Evolutionary conservation across 768 basidiomycete species (phyloP), one percentile per base, ranked within the genome.

Genomic region (Mycena belliarum): DNA sequence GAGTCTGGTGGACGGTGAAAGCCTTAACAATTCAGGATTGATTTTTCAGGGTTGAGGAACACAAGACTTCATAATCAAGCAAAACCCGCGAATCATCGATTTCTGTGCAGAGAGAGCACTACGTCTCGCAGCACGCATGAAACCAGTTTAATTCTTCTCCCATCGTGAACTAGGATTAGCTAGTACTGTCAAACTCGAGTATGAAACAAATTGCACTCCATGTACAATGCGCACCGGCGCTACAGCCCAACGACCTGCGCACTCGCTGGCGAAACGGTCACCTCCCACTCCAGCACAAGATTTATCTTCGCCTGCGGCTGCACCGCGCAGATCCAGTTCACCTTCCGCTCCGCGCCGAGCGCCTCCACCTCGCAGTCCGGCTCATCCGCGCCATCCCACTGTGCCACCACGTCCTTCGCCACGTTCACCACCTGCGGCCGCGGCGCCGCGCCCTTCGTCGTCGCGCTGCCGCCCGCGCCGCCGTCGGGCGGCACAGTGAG

Each of bases 351-450:
- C 42, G 59, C 68, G 4, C 74, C 75, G 15, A 72, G 45, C 14
- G 66, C 55, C 11, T 70, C 67, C 3, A 64, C 63, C 52, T 60
- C 72, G 33, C 51, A 49, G 7, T 63, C 67, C 2, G 61, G 51
- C 35, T 75, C 73, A 26, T 75, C 75, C 8, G 68, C 71, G 5
- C 73, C 74, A 37, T 73, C 73, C 76, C 76, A 77, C 54, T 76
- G 74, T 12, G 73, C 76, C 6, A 63, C 48, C 16, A 77, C 66
- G 4, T 68, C 71, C 25, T 26, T 24, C 6, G 14, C 24, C 8
- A 44, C 43, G 15, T 9, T 38, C 37, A 38, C 4, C 18, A n/a
- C 41, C 47, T 49, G 54, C 32, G 47, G 47, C 29, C 24, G 6
- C 46, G 47, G 44, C 37, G 26, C 37, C 48, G 29, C 53, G 32